Conservation (phyloP, 192 early-diverging fungal genomes). For the Lunasporangiospora selenospora region DNA sequence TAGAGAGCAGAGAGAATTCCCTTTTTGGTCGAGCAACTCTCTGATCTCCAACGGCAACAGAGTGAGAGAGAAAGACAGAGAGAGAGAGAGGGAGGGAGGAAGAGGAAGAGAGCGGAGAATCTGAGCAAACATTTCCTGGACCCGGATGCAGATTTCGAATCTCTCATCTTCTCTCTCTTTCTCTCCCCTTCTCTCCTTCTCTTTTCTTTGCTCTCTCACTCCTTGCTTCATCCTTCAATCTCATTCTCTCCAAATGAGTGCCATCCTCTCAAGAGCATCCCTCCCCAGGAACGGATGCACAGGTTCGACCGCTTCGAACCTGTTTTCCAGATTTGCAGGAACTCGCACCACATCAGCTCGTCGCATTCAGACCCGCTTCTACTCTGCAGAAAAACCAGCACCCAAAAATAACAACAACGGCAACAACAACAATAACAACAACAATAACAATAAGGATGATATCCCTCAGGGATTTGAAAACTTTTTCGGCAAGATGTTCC, state of each 20-base stretch:
- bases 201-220: not conserved
- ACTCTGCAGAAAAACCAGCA: conserved; percentile 29
- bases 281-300: conserved; percentile 18
- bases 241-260: conserved; percentile 26
- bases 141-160: too few species aligned
- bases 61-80: too few species aligned
- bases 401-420: conserved; percentile 15
- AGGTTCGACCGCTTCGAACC: conserved; percentile 7
- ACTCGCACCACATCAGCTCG: conserved; percentile 4
- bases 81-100: too few species aligned
- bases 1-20: too few species aligned
- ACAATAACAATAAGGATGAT: conserved; percentile 24
- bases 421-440: conserved; percentile 20
- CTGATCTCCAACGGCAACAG: too few species aligned
- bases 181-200: not conserved
- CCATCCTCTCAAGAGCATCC: conserved; percentile 28
- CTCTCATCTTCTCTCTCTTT: too few species aligned
- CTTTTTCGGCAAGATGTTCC: conserved; percentile 65
- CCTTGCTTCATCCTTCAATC: not conserved
- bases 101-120: too few species aligned
- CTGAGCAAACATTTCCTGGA: too few species aligned
- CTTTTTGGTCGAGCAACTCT: too few species aligned
- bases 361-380: conserved; percentile 20
- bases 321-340: not conserved
- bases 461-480: conserved; percentile 76